These are phyloP conservation scores for Tulasnella calospora DNA, from an alignment of 768 basidiomycete genomes.

Conservation along the genomic window DNA sequence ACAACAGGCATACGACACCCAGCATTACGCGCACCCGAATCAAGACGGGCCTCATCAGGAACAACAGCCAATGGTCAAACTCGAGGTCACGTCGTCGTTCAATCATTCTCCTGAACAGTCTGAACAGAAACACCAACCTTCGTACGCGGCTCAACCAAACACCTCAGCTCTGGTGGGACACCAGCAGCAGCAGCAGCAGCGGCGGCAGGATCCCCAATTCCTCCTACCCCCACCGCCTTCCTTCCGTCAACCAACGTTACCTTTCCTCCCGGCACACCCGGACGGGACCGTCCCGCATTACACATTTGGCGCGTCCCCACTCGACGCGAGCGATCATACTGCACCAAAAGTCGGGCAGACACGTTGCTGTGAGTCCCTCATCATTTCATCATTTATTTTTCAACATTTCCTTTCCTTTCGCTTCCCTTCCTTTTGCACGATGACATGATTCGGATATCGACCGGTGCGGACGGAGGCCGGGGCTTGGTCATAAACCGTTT, in stretches of 20 bases:
- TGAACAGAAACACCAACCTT: not conserved
- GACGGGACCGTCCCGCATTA: constrained; percentile 4
- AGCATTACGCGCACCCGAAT: not conserved
- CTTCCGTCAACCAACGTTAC: not conserved
- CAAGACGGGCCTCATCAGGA: not conserved
- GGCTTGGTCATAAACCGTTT: not conserved
- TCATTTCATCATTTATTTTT: not conserved
- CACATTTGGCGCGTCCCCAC: constrained; percentile 15
- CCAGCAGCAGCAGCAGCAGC: constrained; percentile 3
- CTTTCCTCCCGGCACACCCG: constrained; percentile 5
- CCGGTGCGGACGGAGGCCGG: not conserved
- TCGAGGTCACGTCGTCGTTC: constrained; percentile 4
- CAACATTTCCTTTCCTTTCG: not conserved
- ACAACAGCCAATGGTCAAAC: not conserved
- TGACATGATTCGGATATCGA: not conserved
- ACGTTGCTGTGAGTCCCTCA: constrained; percentile 20
- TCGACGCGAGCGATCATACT: not conserved
- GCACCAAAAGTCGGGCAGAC: constrained; percentile 24
- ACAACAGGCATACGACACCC: not conserved
- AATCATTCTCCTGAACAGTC: not conserved
- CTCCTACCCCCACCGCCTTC: constrained; percentile 13
- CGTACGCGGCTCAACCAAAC: not conserved
- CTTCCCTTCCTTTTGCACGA: not conserved
- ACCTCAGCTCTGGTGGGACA: not conserved
- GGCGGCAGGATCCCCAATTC: not conserved